These are phyloP conservation scores for Marsdenia floribunda DNA, from an alignment of 257 asterid genomes.

Conservation along the genomic window DNA sequence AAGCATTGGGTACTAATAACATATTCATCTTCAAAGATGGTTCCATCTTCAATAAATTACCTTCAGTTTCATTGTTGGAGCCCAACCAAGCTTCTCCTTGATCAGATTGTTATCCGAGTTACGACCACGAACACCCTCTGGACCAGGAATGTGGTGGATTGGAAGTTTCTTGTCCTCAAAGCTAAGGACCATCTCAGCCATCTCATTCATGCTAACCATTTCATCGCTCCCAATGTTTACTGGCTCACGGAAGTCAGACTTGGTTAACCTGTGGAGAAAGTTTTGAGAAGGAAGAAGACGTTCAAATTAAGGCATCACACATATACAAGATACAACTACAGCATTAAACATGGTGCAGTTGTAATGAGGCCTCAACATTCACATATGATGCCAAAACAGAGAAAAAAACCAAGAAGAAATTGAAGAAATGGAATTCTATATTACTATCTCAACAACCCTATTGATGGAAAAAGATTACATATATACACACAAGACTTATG, in stretches of 20 bases:
- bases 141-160: constrained; percentile 81
- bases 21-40: neutral
- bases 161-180: constrained; percentile 75
- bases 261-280: constrained; percentile 50
- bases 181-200: constrained; percentile 85
- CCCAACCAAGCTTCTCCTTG: constrained; percentile 96
- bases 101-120: constrained; percentile 84
- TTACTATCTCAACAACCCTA: no score
- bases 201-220: constrained; percentile 95
- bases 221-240: constrained; percentile 92
- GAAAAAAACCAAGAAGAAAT: neutral
- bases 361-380: neutral
- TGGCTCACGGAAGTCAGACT: constrained; percentile 86
- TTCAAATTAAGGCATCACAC: neutral
- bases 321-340: no score
- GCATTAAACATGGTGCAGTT: neutral
- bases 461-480: no score
- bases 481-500: neutral
- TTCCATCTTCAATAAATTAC: constrained; percentile 23
- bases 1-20: neutral
- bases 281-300: neutral
- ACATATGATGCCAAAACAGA: neutral
- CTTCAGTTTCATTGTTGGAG: constrained; percentile 87
- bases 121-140: constrained; percentile 93
- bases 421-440: neutral